Conservation (phyloP, 2,329 filamentous ascomycete genomes). For the Penicillium sp. region DNA sequence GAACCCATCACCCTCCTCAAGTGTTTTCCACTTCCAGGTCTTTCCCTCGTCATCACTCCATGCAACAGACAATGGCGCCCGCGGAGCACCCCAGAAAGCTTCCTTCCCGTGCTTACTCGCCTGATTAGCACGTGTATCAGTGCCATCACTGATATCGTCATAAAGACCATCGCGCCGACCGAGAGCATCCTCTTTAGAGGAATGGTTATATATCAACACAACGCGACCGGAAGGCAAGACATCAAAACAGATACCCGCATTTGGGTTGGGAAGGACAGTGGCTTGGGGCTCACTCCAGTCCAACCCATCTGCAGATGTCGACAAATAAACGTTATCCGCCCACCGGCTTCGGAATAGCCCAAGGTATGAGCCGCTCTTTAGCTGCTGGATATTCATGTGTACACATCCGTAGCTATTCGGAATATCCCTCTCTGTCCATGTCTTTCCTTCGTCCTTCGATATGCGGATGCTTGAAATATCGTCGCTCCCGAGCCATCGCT, state of each 20-base stretch:
- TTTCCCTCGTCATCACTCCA: constrained; percentile 37
- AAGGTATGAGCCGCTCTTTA: constrained; percentile 31
- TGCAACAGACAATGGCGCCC: constrained; percentile 23
- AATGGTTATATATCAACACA: constrained; percentile 46
- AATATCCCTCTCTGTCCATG: constrained; percentile 43
- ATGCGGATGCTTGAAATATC: constrained; percentile 45
- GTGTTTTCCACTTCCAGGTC: constrained; percentile 40
- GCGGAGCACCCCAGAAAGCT: constrained; percentile 48
- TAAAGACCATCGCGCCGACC: constrained; percentile 44
- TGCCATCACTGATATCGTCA: constrained; percentile 46
- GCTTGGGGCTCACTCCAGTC: constrained; percentile 40
- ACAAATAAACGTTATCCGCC: constrained; percentile 47
- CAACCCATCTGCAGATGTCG: constrained; percentile 42
- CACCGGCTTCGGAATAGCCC: constrained; percentile 47
- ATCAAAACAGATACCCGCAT: constrained; percentile 45
- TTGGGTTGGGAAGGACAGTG: constrained; percentile 46
- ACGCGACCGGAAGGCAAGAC: constrained; percentile 39
- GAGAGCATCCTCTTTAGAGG: constrained; percentile 32
- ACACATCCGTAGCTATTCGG: constrained; percentile 43
- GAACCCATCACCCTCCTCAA: constrained; percentile 49
- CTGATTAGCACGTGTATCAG: constrained; percentile 44
- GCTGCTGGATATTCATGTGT: constrained; percentile 47
- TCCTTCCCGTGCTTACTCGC: constrained; percentile 36
- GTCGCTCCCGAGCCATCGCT: constrained; percentile 48
- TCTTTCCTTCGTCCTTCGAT: constrained; percentile 39